Evolutionary conservation across 148 eudicot species (phyloP).

Genomic region (Linanthus parryae): DNA sequence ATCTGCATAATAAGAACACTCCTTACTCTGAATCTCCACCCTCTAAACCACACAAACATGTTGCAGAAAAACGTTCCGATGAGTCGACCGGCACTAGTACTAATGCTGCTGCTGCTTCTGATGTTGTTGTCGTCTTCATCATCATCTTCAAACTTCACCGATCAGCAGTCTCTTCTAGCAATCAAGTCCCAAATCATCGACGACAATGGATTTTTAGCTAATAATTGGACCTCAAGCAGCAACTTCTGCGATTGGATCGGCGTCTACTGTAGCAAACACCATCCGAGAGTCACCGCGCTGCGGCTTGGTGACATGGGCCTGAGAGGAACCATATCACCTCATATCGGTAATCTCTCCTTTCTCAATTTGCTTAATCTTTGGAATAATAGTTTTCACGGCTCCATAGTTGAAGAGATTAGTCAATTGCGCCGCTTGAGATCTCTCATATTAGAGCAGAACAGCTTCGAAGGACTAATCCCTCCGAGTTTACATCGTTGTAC

Average conservation of each 20-base stretch:
- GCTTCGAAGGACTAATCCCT: not conserved
- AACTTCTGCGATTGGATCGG: constrained; percentile 18
- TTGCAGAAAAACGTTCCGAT: no score
- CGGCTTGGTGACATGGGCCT: not conserved
- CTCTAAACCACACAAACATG: no score
- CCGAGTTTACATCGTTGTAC: not conserved
- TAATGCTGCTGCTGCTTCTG: no score
- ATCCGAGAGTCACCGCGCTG: constrained; percentile 11
- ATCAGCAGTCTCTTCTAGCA: constrained; percentile 11
- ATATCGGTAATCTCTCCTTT: constrained; percentile 10
- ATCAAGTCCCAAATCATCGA: not conserved
- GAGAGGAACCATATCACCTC: constrained; percentile 8
- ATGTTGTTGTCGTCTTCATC: no score
- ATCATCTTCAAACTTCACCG: constrained; percentile 11
- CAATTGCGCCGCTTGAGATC: not conserved
- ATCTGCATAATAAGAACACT: no score
- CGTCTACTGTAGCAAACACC: constrained; percentile 3
- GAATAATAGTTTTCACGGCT: not conserved
- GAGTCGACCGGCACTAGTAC: no score
- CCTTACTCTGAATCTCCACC: no score
- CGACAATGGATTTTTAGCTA: not conserved
- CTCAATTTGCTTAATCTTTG: not conserved
- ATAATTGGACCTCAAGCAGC: constrained; percentile 10
- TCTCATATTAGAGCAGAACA: not conserved
- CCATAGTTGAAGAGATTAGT: not conserved